Conservation (phyloP, 257 asterid genomes). For the Scutellaria galericulata region DNA sequence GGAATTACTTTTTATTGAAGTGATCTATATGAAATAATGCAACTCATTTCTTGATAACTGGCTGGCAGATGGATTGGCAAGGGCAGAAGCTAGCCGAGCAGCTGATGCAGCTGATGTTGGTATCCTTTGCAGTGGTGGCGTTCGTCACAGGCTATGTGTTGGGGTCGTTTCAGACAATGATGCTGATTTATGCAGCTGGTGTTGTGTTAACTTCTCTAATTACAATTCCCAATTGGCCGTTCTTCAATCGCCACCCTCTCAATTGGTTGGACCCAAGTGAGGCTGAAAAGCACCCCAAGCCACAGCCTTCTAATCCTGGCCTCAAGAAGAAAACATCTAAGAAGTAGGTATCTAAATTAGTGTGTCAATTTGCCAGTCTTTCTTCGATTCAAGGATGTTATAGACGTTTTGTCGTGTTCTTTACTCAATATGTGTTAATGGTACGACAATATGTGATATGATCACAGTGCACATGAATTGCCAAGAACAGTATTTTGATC, state of each 20-base stretch:
- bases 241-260: constrained; percentile 67
- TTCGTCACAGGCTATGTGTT: constrained; percentile 57
- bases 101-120: constrained; percentile 72
- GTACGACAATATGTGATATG: background rate
- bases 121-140: constrained; percentile 61
- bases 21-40: background rate
- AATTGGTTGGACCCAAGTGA: constrained; percentile 72
- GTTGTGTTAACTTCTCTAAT: constrained; percentile 63
- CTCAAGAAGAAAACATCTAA: constrained; percentile 60
- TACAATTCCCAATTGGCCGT: constrained; percentile 74
- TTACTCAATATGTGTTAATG: background rate
- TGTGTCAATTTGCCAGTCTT: constrained; percentile 3
- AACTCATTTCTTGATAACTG: constrained; percentile 23
- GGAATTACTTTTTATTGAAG: background rate
- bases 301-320: constrained; percentile 45
- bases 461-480: background rate
- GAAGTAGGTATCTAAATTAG: constrained; percentile 48
- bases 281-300: constrained; percentile 73
- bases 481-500: background rate
- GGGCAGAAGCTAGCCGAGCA: constrained; percentile 82
- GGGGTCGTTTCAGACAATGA: constrained; percentile 73
- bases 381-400: background rate
- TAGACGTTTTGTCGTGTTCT: constrained; percentile 15
- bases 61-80: constrained; percentile 81
- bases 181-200: constrained; percentile 64